These are phyloP conservation scores for Thermoascus crustaceus DNA, from an alignment of 2,329 filamentous ascomycete species.

Conservation along the genomic window DNA sequence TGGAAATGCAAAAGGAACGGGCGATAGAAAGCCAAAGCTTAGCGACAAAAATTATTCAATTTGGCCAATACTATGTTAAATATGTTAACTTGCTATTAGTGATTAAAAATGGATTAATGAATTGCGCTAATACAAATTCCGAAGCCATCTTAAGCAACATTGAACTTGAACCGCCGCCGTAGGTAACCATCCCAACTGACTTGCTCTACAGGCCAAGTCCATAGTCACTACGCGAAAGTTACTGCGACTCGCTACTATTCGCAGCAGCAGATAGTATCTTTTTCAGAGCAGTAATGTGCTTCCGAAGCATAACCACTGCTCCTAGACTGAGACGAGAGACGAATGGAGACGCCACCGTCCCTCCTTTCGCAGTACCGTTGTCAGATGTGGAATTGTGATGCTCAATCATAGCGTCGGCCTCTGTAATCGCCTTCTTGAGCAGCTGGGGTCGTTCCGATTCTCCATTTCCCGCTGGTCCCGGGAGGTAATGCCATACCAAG, in stretches of 20 bases:
- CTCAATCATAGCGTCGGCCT: constrained; percentile 19
- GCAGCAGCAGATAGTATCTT: constrained; percentile 10
- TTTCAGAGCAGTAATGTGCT: constrained; percentile 20
- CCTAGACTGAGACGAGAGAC: constrained; percentile 24
- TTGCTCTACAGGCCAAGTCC: no score
- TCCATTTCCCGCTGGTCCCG: constrained; percentile 2
- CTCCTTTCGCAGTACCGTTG: constrained; percentile 10
- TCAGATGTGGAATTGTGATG: constrained; percentile 17
- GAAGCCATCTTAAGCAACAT: no score
- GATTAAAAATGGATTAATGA: no score
- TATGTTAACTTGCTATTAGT: no score
- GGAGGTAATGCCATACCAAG: constrained; percentile 46
- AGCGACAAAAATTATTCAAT: no score
- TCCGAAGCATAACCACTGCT: constrained; percentile 24
- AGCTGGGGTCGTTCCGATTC: constrained; percentile 12
- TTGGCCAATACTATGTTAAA: no score
- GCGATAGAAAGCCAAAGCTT: no score
- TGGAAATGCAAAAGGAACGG: no score
- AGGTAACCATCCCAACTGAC: no score
- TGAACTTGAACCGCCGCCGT: no score
- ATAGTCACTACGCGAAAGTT: no score
- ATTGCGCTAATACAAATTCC: no score
- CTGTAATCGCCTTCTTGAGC: constrained; percentile 17
- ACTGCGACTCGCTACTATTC: not conserved
- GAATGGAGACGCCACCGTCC: constrained; percentile 18